A percentile compares a stretch with the other conserved stretches of the same genome.
phyloP scores from a whole-genome alignment of 108 stramenopile species.

The Seminavis robusta region DNA sequence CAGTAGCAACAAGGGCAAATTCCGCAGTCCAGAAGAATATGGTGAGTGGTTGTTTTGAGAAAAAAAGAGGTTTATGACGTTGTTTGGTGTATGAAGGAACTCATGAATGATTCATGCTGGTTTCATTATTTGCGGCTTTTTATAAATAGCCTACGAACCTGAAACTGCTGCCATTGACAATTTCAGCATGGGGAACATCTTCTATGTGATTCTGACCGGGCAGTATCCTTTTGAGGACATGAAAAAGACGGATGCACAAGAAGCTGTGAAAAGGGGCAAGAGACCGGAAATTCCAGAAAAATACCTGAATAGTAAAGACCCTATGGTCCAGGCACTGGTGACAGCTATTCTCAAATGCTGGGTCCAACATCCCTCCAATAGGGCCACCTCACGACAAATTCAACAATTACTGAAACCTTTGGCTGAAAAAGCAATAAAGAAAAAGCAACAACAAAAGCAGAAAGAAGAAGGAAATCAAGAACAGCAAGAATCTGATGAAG shows the following conservation, averaged over 20 bases:
- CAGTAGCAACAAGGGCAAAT: slow-evolving; percentile 46
- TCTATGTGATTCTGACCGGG: slow-evolving; percentile 50
- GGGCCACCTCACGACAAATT: too few species aligned
- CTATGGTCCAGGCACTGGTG: slow-evolving; percentile 31
- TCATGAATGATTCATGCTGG: too few species aligned
- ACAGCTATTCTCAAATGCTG: slow-evolving; percentile 41
- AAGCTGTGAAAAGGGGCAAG: slow-evolving; percentile 22
- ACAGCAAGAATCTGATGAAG: slow-evolving; percentile 33
- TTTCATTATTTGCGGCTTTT: too few species aligned
- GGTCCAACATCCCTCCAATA: slow-evolving; percentile 40
- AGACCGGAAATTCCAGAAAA: slow-evolving; percentile 26
- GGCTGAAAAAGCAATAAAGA: too few species aligned
- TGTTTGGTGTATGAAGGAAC: slow-evolving; percentile 47
- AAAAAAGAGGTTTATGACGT: too few species aligned
- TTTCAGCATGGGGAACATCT: slow-evolving; percentile 67
- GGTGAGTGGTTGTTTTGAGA: slow-evolving; percentile 37
- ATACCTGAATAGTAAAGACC: slow-evolving; percentile 22
- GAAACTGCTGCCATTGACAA: slow-evolving; percentile 67
- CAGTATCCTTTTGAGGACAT: slow-evolving; percentile 37
- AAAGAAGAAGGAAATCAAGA: too few species aligned
- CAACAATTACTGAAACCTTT: too few species aligned
- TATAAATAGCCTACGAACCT: slow-evolving; percentile 24
- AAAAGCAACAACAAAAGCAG: too few species aligned
- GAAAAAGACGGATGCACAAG: slow-evolving; percentile 12
- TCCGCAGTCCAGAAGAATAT: too few species aligned